Evolutionary conservation across 2,329 filamentous ascomycete genomes (phyloP).

Genomic region (Sphaerulina populicola): DNA sequence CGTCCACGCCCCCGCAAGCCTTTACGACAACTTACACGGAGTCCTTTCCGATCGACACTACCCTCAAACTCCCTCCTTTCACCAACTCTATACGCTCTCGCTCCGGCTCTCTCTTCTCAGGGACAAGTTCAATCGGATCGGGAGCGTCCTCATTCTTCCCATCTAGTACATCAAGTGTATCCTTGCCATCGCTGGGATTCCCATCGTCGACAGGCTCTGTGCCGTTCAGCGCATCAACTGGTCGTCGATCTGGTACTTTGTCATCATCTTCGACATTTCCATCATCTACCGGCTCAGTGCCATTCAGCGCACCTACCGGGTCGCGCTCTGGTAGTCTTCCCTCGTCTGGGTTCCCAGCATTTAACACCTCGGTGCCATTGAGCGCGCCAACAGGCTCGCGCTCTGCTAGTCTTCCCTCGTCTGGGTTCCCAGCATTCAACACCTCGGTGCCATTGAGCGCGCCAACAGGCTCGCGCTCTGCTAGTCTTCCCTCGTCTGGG

Average conservation of each 20-base stretch:
- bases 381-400: constrained; percentile 1
- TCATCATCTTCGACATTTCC: background rate
- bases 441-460: too few species aligned
- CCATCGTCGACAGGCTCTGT: background rate
- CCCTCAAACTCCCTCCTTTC: background rate
- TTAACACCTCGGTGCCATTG: constrained; percentile 1
- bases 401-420: constrained; percentile 1
- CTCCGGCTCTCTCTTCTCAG: background rate
- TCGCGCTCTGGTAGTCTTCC: background rate
- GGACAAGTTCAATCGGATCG: background rate
- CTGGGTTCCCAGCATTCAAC: too few species aligned
- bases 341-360: background rate
- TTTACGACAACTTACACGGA: background rate
- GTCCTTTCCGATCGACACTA: background rate
- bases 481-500: background rate
- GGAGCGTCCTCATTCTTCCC: background rate
- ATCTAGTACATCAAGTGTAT: background rate
- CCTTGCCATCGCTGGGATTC: background rate
- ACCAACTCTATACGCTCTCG: background rate
- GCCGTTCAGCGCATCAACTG: constrained; percentile 7
- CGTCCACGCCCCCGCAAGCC: constrained; percentile 1
- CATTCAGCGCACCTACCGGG: background rate
- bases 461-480: too few species aligned
- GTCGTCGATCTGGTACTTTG: constrained; percentile 6
- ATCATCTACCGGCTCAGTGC: background rate